These are phyloP conservation scores for Glycine soja DNA, from an alignment of 306 rosid genomes.

Conservation along the genomic window DNA sequence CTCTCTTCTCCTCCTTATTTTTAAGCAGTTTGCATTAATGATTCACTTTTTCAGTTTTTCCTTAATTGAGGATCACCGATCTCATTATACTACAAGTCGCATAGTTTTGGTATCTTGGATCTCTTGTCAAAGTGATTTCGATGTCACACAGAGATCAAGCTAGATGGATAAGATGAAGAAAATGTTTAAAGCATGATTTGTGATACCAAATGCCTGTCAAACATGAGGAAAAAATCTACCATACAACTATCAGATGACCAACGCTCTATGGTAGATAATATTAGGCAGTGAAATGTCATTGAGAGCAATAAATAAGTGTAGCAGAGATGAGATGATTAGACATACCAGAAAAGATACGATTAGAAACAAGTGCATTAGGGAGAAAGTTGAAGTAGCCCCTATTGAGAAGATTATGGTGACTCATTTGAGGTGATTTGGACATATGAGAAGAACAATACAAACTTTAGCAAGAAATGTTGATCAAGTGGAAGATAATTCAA, in stretches of 20 bases:
- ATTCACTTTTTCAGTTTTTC: background rate
- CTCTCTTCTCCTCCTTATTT: slow-evolving; percentile 26
- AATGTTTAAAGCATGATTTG: background rate
- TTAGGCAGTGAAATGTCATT: background rate
- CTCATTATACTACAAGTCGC: background rate
- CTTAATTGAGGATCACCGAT: background rate
- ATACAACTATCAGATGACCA: background rate
- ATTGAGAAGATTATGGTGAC: slow-evolving; percentile 31
- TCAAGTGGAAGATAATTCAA: slow-evolving; percentile 26
- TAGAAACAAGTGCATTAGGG: background rate
- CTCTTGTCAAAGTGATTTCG: slow-evolving; percentile 1
- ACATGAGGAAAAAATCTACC: background rate
- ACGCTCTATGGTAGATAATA: background rate
- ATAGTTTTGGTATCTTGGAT: slow-evolving; percentile 12
- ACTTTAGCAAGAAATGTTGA: slow-evolving; percentile 3
- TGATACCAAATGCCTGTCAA: background rate
- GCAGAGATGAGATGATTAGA: slow-evolving; percentile 13
- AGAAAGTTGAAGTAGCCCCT: background rate
- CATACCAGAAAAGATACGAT: slow-evolving; percentile 1
- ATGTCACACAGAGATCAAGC: background rate
- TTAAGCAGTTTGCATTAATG: slow-evolving; percentile 7
- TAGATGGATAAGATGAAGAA: background rate
- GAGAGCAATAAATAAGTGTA: slow-evolving; percentile 3
- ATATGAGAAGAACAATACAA: slow-evolving; percentile 5
- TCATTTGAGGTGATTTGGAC: slow-evolving; percentile 28